A percentile compares a stretch with the other conserved stretches of the same genome.
Evolutionary conservation across 2,329 filamentous ascomycete species (phyloP).

Genomic region (Tolypocladium nubicola): DNA sequence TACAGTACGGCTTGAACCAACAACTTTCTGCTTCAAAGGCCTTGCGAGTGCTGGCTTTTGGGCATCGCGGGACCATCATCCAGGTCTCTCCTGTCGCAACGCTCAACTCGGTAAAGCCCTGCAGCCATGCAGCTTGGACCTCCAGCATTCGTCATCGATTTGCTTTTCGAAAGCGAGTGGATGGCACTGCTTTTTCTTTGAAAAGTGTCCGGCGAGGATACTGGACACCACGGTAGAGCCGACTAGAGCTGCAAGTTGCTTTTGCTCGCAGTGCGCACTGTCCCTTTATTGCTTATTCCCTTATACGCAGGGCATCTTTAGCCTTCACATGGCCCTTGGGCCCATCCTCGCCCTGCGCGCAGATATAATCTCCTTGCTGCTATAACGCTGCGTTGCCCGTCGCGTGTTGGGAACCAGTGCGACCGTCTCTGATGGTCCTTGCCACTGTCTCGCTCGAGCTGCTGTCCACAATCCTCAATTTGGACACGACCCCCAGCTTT

Average conservation of each 20-base stretch:
- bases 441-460: slow-evolving; percentile 4
- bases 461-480: slow-evolving; percentile 1
- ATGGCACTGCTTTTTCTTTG: background rate
- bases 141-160: background rate
- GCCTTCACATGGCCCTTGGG: background rate
- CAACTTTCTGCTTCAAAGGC: background rate
- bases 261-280: slow-evolving; percentile 2
- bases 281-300: slow-evolving; percentile 3
- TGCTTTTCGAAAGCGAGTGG: background rate
- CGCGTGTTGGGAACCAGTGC: slow-evolving; percentile 1
- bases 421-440: slow-evolving; percentile 1
- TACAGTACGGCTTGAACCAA: background rate
- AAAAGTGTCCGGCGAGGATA: background rate
- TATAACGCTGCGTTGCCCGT: slow-evolving; percentile 4
- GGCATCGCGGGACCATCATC: background rate
- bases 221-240: background rate
- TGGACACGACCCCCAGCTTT: background rate
- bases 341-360: slow-evolving; percentile 4
- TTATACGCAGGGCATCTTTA: background rate
- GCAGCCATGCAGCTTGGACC: background rate
- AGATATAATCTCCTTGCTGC: slow-evolving; percentile 2
- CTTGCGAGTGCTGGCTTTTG: background rate
- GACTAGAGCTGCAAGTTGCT: slow-evolving; percentile 1
- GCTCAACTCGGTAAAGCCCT: background rate
- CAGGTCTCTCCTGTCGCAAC: background rate